Percentiles rank a stretch among this genome's conserved stretches.
Conservation (phyloP, 73 alveolate genomes). For the Stentor roeselii region DNA sequence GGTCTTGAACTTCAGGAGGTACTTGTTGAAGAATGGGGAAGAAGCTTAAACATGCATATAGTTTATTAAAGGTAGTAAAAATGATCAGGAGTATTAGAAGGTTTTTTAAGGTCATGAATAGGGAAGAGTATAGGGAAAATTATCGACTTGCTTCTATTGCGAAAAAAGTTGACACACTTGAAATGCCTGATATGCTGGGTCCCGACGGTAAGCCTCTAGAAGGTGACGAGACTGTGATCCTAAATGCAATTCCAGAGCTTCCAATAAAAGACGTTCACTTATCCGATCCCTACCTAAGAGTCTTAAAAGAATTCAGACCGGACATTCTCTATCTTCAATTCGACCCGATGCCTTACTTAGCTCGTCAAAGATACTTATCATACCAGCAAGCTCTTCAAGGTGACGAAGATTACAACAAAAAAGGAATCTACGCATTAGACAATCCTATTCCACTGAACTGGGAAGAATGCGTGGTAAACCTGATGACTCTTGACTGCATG, state of each 20-base stretch:
- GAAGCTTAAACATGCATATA: not conserved
- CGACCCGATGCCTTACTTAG: slow-evolving; percentile 64
- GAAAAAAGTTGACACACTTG: not conserved
- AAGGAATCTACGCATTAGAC: slow-evolving; percentile 51
- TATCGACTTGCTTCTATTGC: not conserved
- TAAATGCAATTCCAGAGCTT: slow-evolving; percentile 46
- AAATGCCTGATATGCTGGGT: slow-evolving; percentile 31
- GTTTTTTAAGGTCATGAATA: slow-evolving; percentile 18
- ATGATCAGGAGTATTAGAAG: not conserved
- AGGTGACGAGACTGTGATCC: slow-evolving; percentile 29
- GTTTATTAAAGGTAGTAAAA: not conserved
- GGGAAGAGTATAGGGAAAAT: slow-evolving; percentile 21
- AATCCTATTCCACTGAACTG: slow-evolving; percentile 75
- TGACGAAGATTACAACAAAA: slow-evolving; percentile 57
- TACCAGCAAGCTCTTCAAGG: slow-evolving; percentile 62
- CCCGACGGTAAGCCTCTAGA: slow-evolving; percentile 7
- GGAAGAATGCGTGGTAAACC: slow-evolving; percentile 86
- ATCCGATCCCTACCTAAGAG: slow-evolving; percentile 28
- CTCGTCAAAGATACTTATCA: slow-evolving; percentile 55
- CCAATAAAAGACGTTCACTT: slow-evolving; percentile 35
- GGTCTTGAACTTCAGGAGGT: not conserved
- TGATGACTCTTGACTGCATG: slow-evolving; percentile 72
- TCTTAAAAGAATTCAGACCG: slow-evolving; percentile 35
- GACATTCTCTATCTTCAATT: slow-evolving; percentile 54
- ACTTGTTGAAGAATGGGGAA: not conserved